Evolutionary conservation across 169 alveolate genomes (phyloP).

Genomic region (Cryptosporidium viatorum): DNA sequence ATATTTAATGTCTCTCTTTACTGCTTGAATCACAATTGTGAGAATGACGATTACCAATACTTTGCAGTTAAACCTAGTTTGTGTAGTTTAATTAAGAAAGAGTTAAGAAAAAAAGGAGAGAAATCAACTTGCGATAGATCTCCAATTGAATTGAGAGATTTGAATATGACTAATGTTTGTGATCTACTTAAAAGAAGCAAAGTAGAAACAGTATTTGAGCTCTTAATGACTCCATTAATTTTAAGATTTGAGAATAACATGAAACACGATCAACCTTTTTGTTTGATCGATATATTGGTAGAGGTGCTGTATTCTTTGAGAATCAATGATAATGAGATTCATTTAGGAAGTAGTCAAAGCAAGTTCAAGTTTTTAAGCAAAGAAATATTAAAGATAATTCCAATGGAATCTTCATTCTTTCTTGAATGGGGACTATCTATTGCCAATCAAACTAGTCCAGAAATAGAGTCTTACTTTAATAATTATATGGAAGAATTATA

Average conservation of each 20-base stretch:
- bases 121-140: no score
- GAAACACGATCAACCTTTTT: constrained; percentile 1
- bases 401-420: constrained; percentile 47
- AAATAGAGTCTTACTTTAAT: not conserved
- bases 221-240: not conserved
- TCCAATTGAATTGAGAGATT: not conserved
- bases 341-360: not conserved
- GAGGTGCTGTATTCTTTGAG: constrained; percentile 40
- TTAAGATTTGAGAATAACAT: not conserved
- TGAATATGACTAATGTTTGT: not conserved
- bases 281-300: constrained; percentile 43
- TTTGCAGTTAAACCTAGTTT: not conserved
- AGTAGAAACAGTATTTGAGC: constrained; percentile 13
- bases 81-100: not conserved
- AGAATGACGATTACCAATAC: constrained; percentile 46
- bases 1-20: not conserved
- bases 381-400: constrained; percentile 10
- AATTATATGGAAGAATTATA: not conserved
- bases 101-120: not conserved
- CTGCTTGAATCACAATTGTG: not conserved
- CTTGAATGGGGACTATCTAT: constrained; percentile 64
- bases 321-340: not conserved
- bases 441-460: constrained; percentile 21
- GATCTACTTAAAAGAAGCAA: not conserved
- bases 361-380: constrained; percentile 4